Evolutionary conservation across 352 stramenopile species (phyloP).

Genomic region (Peronosclerospora sorghi): DNA sequence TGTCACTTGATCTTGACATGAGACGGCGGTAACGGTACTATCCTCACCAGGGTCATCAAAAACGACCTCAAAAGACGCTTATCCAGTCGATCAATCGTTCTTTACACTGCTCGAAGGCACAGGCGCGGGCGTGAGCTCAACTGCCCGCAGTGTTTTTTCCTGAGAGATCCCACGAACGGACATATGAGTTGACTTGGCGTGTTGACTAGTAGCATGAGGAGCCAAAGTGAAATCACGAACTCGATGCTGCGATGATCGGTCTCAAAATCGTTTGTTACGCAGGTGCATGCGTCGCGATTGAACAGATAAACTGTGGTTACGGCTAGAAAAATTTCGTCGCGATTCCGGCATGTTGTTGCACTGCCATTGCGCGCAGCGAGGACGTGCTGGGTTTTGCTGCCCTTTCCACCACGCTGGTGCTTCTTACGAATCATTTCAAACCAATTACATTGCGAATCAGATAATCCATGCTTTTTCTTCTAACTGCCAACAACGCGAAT

Average conservation of each 20-base stretch:
- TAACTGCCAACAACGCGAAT: slow-evolving; percentile 26
- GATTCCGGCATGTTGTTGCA: slow-evolving; percentile 1
- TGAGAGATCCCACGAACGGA: slow-evolving; percentile 5
- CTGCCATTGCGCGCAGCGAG: too few species aligned
- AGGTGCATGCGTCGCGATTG: slow-evolving; percentile 42
- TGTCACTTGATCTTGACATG: slow-evolving; percentile 4
- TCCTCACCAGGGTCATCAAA: background rate
- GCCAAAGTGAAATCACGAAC: background rate
- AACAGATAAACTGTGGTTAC: slow-evolving; percentile 20
- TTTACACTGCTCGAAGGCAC: slow-evolving; percentile 1
- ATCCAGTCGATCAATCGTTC: slow-evolving; percentile 16
- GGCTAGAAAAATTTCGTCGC: slow-evolving; percentile 6
- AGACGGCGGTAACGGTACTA: slow-evolving; percentile 2
- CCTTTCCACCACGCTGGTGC: slow-evolving; percentile 8
- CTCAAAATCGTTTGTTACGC: slow-evolving; percentile 31
- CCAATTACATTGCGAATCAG: slow-evolving; percentile 41
- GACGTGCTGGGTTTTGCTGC: too few species aligned
- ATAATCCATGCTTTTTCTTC: slow-evolving; percentile 16
- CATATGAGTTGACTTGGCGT: slow-evolving; percentile 9
- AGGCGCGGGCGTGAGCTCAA: background rate
- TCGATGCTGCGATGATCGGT: slow-evolving; percentile 2
- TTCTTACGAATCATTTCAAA: slow-evolving; percentile 28
- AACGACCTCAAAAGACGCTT: slow-evolving; percentile 20
- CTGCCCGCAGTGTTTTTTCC: slow-evolving; percentile 4
- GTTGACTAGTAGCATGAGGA: background rate